A percentile compares a stretch with the other conserved stretches of the same genome.
Evolutionary conservation across 2,329 filamentous ascomycete genomes (phyloP).

Genomic region (Cladobotryum mycophilum): DNA sequence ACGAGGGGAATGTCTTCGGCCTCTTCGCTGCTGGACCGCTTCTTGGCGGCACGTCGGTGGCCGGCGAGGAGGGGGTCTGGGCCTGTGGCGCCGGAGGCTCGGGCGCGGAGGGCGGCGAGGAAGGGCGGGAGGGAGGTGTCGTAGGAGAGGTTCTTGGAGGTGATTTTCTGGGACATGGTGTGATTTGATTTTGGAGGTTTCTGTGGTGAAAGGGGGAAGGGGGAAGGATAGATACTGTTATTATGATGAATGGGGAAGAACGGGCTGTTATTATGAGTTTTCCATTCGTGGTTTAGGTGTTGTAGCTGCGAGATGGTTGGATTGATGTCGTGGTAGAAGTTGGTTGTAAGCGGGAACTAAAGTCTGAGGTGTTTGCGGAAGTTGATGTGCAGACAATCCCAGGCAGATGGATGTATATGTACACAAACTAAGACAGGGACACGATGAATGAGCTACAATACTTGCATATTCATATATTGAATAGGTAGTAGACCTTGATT

Average conservation of each 20-base stretch:
- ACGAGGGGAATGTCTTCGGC: slow-evolving; percentile 72
- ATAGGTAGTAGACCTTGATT: too few species aligned
- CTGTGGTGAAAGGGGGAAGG: neutral
- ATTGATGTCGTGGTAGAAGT: too few species aligned
- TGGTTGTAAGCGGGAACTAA: too few species aligned
- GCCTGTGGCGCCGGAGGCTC: slow-evolving; percentile 42
- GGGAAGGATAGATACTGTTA: too few species aligned
- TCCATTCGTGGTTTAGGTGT: neutral
- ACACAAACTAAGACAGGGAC: too few species aligned
- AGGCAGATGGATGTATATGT: too few species aligned
- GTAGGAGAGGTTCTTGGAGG: slow-evolving; percentile 65
- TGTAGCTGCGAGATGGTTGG: too few species aligned
- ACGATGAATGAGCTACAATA: too few species aligned
- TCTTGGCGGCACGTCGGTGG: slow-evolving; percentile 44
- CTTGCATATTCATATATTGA: too few species aligned
- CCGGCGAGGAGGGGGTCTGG: slow-evolving; percentile 48
- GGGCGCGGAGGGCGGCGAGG: slow-evolving; percentile 49
- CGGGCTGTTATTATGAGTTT: neutral
- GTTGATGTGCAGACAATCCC: too few species aligned
- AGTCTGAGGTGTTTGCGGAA: too few species aligned
- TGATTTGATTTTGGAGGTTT: too few species aligned
- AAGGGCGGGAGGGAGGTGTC: slow-evolving; percentile 54
- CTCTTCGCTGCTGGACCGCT: slow-evolving; percentile 57
- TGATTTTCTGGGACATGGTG: slow-evolving; percentile 56
- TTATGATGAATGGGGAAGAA: neutral